Percentiles rank a stretch among this genome's conserved stretches.
Conservation (phyloP, 140 eudicot genomes). For the Anethum foeniculum region DNA sequence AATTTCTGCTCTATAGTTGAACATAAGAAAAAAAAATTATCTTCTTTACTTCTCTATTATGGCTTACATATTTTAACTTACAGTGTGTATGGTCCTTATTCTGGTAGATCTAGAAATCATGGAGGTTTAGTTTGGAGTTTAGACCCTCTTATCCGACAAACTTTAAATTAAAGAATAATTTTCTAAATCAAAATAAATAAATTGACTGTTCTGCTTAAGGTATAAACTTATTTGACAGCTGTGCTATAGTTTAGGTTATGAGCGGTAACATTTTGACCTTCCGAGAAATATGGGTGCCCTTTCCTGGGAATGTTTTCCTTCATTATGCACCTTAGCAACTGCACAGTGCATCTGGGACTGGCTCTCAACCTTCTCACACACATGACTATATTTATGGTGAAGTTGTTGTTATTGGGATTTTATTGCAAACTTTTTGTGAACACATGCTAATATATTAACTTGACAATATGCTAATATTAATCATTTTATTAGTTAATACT, state of each 20-base stretch:
- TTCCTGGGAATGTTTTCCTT: not conserved
- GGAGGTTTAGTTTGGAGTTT: not conserved
- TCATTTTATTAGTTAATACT: not conserved
- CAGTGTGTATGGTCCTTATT: not conserved
- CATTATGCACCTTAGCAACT: not conserved
- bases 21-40: not conserved
- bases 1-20: not conserved
- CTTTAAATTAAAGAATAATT: too few relatives aligned
- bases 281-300: not conserved
- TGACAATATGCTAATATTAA: not conserved
- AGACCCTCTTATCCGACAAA: not conserved
- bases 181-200: too few relatives aligned
- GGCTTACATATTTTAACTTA: not conserved
- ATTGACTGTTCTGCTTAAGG: not conserved
- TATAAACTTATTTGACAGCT: not conserved
- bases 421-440: not conserved
- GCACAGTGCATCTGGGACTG: not conserved
- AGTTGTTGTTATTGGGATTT: not conserved
- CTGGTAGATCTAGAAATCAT: not conserved
- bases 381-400: not conserved
- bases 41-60: not conserved
- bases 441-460: not conserved
- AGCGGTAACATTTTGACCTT: not conserved
- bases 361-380: not conserved
- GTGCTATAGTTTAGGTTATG: not conserved